These are phyloP conservation scores for Kwoniella dendrophila DNA, from an alignment of 768 basidiomycete genomes.

Conservation along the genomic window DNA sequence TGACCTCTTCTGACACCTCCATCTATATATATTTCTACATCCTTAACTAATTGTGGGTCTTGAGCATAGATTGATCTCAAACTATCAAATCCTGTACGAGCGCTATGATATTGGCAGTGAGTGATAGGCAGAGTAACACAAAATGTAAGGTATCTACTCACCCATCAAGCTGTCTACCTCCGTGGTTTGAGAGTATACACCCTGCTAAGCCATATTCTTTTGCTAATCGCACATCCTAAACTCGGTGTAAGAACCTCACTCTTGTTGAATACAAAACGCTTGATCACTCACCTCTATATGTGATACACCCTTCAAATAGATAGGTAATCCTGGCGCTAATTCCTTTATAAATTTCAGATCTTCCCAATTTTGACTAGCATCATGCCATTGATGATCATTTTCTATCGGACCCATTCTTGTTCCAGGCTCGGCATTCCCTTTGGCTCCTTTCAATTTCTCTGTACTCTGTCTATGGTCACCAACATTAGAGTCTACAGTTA, in stretches of 20 bases:
- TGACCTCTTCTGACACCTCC: slow-evolving; percentile 80
- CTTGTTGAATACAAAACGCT: neutral
- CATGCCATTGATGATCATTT: slow-evolving; percentile 29
- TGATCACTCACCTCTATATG: slow-evolving; percentile 57
- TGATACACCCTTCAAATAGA: slow-evolving; percentile 61
- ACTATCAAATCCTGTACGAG: slow-evolving; percentile 60
- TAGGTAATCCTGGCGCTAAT: slow-evolving; percentile 57
- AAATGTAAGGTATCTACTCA: slow-evolving; percentile 9
- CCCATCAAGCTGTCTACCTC: slow-evolving; percentile 27
- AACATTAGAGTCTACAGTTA: slow-evolving; percentile 86
- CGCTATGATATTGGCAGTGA: slow-evolving; percentile 20
- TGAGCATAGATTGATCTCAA: slow-evolving; percentile 51
- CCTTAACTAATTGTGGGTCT: slow-evolving; percentile 48
- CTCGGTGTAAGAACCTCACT: no score
- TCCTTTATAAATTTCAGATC: slow-evolving; percentile 51
- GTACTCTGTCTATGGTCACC: slow-evolving; percentile 36
- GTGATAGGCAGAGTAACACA: neutral
- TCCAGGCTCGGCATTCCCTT: slow-evolving; percentile 42
- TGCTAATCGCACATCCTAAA: slow-evolving; percentile 87
- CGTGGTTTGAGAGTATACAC: slow-evolving; percentile 48
- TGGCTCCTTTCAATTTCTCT: slow-evolving; percentile 50
- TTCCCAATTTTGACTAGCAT: slow-evolving; percentile 52
- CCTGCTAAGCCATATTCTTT: slow-evolving; percentile 71
- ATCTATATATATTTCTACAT: slow-evolving; percentile 74
- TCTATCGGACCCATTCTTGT: slow-evolving; percentile 45